phyloP scores from a whole-genome alignment of 1,139 yeast species.

The Geotrichum cucujoidarum region DNA sequence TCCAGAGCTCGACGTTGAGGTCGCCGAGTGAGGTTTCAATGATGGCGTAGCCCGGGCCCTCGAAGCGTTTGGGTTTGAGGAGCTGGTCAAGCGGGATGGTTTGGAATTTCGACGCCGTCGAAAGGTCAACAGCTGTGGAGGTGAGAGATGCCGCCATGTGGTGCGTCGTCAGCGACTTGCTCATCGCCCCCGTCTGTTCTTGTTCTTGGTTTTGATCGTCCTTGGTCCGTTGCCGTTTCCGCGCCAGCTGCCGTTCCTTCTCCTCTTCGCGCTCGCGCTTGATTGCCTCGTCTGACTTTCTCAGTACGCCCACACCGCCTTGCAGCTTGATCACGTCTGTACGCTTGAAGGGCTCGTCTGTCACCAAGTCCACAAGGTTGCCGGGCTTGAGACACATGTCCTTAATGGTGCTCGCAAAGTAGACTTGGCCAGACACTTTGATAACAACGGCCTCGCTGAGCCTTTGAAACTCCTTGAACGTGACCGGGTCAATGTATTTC shows the following conservation, averaged over 20 bases:
- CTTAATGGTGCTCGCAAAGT: slow-evolving; percentile 33
- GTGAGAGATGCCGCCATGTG: slow-evolving; percentile 37
- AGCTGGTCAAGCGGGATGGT: slow-evolving; percentile 28
- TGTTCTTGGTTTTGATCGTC: slow-evolving; percentile 2
- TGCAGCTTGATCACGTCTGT: slow-evolving; percentile 31
- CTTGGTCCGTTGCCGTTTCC: slow-evolving; percentile 2
- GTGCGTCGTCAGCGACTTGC: slow-evolving; percentile 29
- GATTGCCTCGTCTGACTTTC: slow-evolving; percentile 14
- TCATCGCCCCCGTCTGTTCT: background rate
- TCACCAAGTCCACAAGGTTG: slow-evolving; percentile 34
- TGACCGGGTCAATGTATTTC: slow-evolving; percentile 35
- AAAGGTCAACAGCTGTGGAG: slow-evolving; percentile 33
- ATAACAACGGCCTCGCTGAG: slow-evolving; percentile 34
- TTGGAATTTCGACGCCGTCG: slow-evolving; percentile 27
- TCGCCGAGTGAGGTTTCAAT: slow-evolving; percentile 43
- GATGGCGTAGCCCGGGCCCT: slow-evolving; percentile 33
- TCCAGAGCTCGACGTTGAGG: slow-evolving; percentile 39
- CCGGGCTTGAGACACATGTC: slow-evolving; percentile 34
- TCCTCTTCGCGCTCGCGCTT: slow-evolving; percentile 16
- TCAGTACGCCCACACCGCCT: slow-evolving; percentile 30
- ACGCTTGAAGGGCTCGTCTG: slow-evolving; percentile 32
- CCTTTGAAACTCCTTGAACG: slow-evolving; percentile 34
- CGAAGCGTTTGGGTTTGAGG: slow-evolving; percentile 32
- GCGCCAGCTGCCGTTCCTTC: background rate
- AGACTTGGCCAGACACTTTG: slow-evolving; percentile 35